Evolutionary conservation across 1,284 basidiomycete genomes (phyloP), one percentile per base, ranked within the genome.

Genomic region (Macrocystidia cucumis): DNA sequence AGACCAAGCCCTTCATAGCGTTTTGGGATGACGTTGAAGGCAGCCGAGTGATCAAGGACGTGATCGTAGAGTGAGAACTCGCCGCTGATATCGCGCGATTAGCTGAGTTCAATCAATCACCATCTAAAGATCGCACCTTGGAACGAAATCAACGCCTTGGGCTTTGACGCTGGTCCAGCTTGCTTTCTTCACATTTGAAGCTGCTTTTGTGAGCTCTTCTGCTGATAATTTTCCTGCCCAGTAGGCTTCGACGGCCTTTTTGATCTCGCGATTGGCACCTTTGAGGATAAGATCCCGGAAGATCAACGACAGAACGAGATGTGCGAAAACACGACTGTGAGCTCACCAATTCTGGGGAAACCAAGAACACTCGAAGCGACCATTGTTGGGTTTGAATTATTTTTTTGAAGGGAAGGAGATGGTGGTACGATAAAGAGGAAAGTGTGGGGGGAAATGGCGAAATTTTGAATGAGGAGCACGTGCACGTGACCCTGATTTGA

Each of bases 41-140:
- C 86, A 54, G 85, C 81, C 47, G 92, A 95, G 66, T 95, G 90
- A 69, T 99, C 96, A 52, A 99, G 85, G 56, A 98, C 91, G 63
- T 97, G 92, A 68, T 99, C 96, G 64, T 98, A 99, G 49, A 98
- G 82, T 29, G 95, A 88, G 67, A 98, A 99, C 57, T 98, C 95
- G 56, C 93, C 93, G 54, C 92, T 97, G 52, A 21, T 26, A 44
- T 43, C 43, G 37, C 40, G 42, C 42, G 32, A 49, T 50, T 38
- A 52, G n/a, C 51, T 41, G 42, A 37, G 39, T 48, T 20, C 35
- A 27, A 47, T 49, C 39, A 44, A 48, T 34, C 36, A 42, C 38
- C 38, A 43, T 44, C 35, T 41, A 28, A 18, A 32, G 34, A 11
- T 62, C 74, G 44, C 48, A 91, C 91, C 91, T 92, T 41, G 96